Base-by-base conservation (phyloP, 345 rosid species). In the Schrenkiella parvula region DNA sequence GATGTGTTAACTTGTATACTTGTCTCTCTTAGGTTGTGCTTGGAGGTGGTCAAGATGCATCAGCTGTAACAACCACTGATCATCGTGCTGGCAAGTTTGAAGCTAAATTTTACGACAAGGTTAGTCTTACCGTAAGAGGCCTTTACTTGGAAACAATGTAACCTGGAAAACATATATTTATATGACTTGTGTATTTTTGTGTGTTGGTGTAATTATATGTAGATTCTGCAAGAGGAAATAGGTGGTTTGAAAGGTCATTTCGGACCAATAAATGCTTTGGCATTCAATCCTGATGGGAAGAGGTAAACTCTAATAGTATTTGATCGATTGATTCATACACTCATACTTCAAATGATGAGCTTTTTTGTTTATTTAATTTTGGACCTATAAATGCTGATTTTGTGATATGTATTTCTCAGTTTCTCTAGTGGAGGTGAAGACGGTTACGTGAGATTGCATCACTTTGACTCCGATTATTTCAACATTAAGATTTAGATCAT, bases 181-280 rank as follows among this genome's bases (percentile, higher is more conserved):
- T n/a, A n/a, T n/a, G n/a, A n/a, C n/a, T n/a, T n/a, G n/a, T n/a
- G n/a, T n/a, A n/a, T n/a, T n/a, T n/a, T n/a, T n/a, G 29, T 66
- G 68, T 71, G n/a, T 31, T 57, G 44, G 19, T 58, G 18, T 26
- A 21, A 13, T 2, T 5, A 52, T 64, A 8, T 50, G 15, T 31
- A 95, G 98, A 83, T 92, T 64, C 87, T 92, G 77, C 85, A 81
- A 85, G 93, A 88, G 71, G 99, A 89, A 78, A 89, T 89, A 43
- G 98, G 98, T 60, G 97, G 99, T 41, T 98, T 95, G 17, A 95
- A 95, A 78, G 98, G 99, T 26, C 99, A 92, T 72, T 95, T 95
- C 77, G 98, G 99, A 64, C 98, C 99, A 29, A 88, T 92, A 18
- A 95, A 95, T 82, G 97, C 96, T 21, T 82, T 95, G 82, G 97